Conservation (phyloP, 495 filamentous ascomycete genomes). For the Neurospora sp. region DNA sequence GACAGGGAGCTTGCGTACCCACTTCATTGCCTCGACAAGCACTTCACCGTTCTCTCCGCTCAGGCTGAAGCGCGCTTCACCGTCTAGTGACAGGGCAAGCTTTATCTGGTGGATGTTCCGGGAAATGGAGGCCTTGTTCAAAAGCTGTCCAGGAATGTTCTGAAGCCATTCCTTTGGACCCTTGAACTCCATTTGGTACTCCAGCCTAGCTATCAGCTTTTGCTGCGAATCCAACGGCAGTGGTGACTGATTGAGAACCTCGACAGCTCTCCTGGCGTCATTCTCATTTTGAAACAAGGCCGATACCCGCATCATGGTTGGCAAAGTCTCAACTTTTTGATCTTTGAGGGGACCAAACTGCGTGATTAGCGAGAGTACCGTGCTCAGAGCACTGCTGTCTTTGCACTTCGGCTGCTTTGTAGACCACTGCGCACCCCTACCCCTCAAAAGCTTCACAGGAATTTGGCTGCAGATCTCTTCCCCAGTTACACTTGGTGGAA, state of each 20-base stretch:
- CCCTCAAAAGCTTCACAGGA: not conserved
- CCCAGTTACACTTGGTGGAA: not conserved
- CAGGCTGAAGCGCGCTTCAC: not conserved
- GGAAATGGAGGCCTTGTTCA: not conserved
- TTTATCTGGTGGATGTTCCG: not conserved
- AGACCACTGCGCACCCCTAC: not conserved
- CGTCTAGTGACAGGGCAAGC: not conserved
- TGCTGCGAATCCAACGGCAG: not conserved
- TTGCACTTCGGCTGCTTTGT: not conserved
- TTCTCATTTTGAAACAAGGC: not conserved
- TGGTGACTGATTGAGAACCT: not conserved
- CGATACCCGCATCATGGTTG: not conserved
- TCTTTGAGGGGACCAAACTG: not conserved
- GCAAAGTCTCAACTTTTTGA: not conserved
- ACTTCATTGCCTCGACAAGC: not conserved
- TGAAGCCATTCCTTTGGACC: not conserved
- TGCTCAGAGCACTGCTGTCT: not conserved
- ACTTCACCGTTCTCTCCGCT: not conserved
- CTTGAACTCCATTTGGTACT: not conserved
- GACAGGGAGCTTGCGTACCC: not conserved
- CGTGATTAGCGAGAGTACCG: not conserved
- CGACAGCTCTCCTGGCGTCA: not conserved
- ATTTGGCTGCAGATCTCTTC: not conserved
- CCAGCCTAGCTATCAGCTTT: not conserved
- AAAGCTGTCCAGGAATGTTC: not conserved